Conservation (phyloP, 768 basidiomycete genomes). For the Galerina sulciceps region DNA sequence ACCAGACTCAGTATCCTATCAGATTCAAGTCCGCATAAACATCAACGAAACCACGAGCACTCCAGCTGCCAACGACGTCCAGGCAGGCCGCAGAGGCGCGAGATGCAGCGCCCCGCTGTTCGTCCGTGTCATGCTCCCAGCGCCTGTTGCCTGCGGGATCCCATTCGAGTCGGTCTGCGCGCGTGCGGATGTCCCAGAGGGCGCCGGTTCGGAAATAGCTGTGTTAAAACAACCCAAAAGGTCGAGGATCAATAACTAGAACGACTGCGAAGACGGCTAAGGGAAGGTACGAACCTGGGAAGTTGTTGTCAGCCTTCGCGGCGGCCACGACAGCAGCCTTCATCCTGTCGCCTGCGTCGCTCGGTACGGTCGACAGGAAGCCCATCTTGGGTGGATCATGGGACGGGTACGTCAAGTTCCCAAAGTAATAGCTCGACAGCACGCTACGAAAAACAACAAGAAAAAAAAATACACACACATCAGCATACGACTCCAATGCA, state of each 20-base stretch:
- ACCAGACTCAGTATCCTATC: background rate
- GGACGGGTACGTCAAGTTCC: slow-evolving; percentile 71
- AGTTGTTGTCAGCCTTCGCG: slow-evolving; percentile 32
- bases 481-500: background rate
- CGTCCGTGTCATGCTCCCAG: background rate
- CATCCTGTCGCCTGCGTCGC: slow-evolving; percentile 47
- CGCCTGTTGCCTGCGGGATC: slow-evolving; percentile 23
- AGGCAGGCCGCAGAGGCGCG: background rate
- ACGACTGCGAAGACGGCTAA: background rate
- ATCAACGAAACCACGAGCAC: background rate
- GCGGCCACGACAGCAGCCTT: slow-evolving; percentile 32
- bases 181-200: slow-evolving; percentile 32
- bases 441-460: slow-evolving; percentile 43
- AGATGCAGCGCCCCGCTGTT: background rate
- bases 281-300: slow-evolving; percentile 32
- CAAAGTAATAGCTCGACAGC: slow-evolving; percentile 71
- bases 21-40: background rate
- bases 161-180: slow-evolving; percentile 25
- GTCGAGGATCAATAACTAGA: background rate
- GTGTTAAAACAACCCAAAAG: background rate
- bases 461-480: background rate
- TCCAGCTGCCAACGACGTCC: background rate
- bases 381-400: slow-evolving; percentile 72
- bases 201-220: slow-evolving; percentile 48
- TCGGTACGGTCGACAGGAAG: slow-evolving; percentile 70